Percentiles rank a stretch among this genome's conserved stretches.
These are phyloP conservation scores for Trametes punicea DNA, from an alignment of 768 basidiomycete genomes.

Conservation along the genomic window DNA sequence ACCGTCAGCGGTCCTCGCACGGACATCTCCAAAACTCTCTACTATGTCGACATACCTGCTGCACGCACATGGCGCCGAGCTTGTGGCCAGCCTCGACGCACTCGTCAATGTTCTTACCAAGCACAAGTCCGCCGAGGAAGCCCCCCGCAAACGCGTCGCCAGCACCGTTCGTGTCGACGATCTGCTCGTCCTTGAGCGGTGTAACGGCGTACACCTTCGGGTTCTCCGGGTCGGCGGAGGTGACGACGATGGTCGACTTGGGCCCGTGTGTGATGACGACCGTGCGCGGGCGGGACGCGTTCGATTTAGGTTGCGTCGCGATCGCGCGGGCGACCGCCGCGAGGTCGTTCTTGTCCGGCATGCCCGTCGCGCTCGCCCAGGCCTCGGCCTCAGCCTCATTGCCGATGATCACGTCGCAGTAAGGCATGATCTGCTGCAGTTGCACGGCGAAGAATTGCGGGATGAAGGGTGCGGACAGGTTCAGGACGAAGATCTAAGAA, in stretches of 20 bases:
- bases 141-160: conserved; percentile 98
- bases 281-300: conserved; percentile 68
- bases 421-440: conserved; percentile 76
- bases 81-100: conserved; percentile 83
- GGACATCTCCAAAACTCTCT: background rate
- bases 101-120: conserved; percentile 75
- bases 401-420: conserved; percentile 89
- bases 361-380: conserved; percentile 73
- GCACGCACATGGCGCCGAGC: conserved; percentile 81
- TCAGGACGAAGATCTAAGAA: conserved; percentile 77
- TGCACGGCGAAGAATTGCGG: conserved; percentile 86
- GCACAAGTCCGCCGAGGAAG: conserved; percentile 81
- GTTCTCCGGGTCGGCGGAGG: conserved; percentile 49
- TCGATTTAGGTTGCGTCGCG: conserved; percentile 73
- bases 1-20: background rate
- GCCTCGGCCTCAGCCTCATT: conserved; percentile 93
- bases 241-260: conserved; percentile 72
- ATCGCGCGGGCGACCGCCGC: conserved; percentile 68
- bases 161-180: conserved; percentile 97
- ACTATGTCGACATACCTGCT: conserved; percentile 48
- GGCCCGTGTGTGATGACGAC: conserved; percentile 93
- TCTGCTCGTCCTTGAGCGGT: conserved; percentile 54
- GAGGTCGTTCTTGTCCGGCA: conserved; percentile 64
- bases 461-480: conserved; percentile 98
- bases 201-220: conserved; percentile 58